A percentile compares a stretch with the other conserved stretches of the same genome.
Evolutionary conservation across 2,329 filamentous ascomycete species (phyloP).

Genomic region (Dactylellina leptospora): DNA sequence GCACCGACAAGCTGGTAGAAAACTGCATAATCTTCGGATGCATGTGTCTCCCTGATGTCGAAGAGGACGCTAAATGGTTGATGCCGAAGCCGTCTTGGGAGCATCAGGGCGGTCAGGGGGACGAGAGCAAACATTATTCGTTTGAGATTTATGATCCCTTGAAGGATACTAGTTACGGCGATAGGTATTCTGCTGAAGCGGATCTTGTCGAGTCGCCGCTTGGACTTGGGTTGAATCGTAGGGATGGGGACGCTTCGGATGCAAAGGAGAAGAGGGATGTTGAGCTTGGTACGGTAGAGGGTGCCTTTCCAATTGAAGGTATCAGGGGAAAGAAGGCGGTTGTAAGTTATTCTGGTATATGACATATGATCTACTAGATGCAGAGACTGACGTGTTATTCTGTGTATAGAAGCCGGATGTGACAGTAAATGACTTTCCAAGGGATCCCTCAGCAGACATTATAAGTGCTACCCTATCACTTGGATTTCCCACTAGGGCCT

Average conservation of each 20-base stretch:
- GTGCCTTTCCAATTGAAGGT: no score
- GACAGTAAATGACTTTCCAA: no score
- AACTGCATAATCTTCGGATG: slow-evolving; percentile 31
- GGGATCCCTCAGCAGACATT: no score
- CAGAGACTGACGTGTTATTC: no score
- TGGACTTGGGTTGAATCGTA: background rate
- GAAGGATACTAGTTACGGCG: slow-evolving; percentile 14
- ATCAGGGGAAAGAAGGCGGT: no score
- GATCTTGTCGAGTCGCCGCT: slow-evolving; percentile 6
- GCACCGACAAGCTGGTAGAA: slow-evolving; percentile 6
- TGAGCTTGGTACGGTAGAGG: no score
- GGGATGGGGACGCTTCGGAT: background rate
- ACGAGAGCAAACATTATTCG: background rate
- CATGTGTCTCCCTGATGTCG: slow-evolving; percentile 10
- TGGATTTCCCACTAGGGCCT: no score
- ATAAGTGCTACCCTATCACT: no score
- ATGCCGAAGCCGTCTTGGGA: slow-evolving; percentile 17
- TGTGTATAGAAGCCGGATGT: no score
- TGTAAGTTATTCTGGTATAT: no score
- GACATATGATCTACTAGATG: no score
- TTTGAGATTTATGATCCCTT: slow-evolving; percentile 19
- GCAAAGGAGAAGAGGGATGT: background rate
- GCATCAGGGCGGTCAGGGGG: background rate
- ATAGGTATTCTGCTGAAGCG: slow-evolving; percentile 17
- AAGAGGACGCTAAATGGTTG: background rate